Percentiles rank a stretch among this genome's conserved stretches.
Evolutionary conservation across 2,329 filamentous ascomycete genomes (phyloP).

Genomic region (Colletotrichum karsti): DNA sequence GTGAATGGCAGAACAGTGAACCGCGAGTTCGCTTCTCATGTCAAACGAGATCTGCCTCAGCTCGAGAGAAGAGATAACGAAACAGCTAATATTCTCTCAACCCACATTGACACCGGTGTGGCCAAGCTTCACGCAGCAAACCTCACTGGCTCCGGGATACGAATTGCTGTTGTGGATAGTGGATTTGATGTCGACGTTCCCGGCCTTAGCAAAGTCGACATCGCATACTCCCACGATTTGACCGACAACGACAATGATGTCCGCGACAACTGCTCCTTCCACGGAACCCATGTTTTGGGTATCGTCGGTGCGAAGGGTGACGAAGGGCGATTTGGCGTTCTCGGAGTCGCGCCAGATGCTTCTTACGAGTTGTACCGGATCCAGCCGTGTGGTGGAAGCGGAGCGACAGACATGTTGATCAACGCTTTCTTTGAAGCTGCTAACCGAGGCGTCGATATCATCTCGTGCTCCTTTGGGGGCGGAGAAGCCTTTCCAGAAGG

Average conservation of each 20-base stretch:
- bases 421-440: conserved; percentile 13
- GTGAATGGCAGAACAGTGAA: neutral
- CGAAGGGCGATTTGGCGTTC: conserved; percentile 30
- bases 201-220: neutral
- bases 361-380: conserved; percentile 33
- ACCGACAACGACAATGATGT: conserved; percentile 14
- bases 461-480: conserved; percentile 3
- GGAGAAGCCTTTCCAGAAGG: neutral
- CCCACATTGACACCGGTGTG: conserved; percentile 36
- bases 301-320: conserved; percentile 13
- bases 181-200: conserved; percentile 1
- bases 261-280: neutral
- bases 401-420: conserved; percentile 18
- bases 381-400: conserved; percentile 20
- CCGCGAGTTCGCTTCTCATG: neutral
- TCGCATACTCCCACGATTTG: neutral
- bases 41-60: neutral
- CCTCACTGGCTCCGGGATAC: neutral
- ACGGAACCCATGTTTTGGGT: conserved; percentile 9
- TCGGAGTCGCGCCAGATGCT: conserved; percentile 35
- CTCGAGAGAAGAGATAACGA: neutral
- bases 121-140: conserved; percentile 5
- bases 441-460: neutral
- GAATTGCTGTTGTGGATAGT: conserved; percentile 7
- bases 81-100: neutral